A percentile compares a stretch with the other conserved stretches of the same genome.
Evolutionary conservation across 352 stramenopile species (phyloP).

Genomic region (Pythium oligandrum): DNA sequence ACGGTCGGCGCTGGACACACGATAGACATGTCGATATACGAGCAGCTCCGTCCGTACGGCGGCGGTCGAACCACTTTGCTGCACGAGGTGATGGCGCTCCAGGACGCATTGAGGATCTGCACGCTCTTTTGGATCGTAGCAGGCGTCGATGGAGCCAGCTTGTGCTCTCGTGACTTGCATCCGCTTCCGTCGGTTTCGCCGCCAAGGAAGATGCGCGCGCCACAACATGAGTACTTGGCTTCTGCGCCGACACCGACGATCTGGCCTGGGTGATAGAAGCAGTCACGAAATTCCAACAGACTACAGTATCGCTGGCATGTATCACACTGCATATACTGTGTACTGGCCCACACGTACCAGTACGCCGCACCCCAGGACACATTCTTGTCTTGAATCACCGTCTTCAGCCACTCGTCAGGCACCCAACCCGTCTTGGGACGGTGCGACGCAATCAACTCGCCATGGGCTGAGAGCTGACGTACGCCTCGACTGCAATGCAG

Average conservation of each 20-base stretch:
- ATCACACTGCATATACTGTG: slow-evolving; percentile 45
- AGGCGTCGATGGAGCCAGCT: slow-evolving; percentile 3
- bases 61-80: not conserved
- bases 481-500: slow-evolving; percentile 35
- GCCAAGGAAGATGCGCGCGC: slow-evolving; percentile 34
- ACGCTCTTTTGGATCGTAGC: slow-evolving; percentile 18
- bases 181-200: slow-evolving; percentile 37
- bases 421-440: slow-evolving; percentile 38
- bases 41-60: not conserved
- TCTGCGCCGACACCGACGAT: slow-evolving; percentile 31
- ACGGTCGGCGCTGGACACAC: slow-evolving; percentile 2
- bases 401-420: slow-evolving; percentile 35
- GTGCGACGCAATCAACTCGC: slow-evolving; percentile 45
- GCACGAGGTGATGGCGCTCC: slow-evolving; percentile 25
- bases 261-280: slow-evolving; percentile 39
- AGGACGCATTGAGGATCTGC: slow-evolving; percentile 27
- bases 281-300: slow-evolving; percentile 36
- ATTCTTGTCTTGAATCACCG: slow-evolving; percentile 28
- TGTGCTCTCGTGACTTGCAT: slow-evolving; percentile 40
- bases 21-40: slow-evolving; percentile 13
- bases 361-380: slow-evolving; percentile 67
- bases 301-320: slow-evolving; percentile 36
- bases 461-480: slow-evolving; percentile 34
- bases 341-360: slow-evolving; percentile 80
- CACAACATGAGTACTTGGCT: slow-evolving; percentile 52